Percentiles rank a stretch among this genome's conserved stretches.
phyloP scores from a whole-genome alignment of 2,329 filamentous ascomycete genomes.

The Phoma herbarum region DNA sequence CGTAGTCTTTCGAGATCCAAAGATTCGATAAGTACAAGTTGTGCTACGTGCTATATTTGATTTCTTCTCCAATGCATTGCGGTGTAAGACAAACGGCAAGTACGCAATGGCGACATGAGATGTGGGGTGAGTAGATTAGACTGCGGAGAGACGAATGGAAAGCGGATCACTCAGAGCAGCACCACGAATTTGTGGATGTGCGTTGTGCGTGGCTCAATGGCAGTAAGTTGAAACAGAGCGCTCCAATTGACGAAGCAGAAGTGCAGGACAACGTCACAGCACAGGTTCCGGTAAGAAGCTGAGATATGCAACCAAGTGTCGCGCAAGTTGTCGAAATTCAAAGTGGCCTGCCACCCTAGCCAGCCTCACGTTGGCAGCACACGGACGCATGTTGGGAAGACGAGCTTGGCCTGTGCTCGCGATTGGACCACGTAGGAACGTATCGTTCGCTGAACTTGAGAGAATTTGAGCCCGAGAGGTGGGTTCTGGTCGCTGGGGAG shows the following conservation, averaged over 20 bases:
- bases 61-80: slow-evolving; percentile 43
- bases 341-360: slow-evolving; percentile 44
- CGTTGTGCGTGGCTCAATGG: slow-evolving; percentile 43
- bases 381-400: slow-evolving; percentile 35
- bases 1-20: slow-evolving; percentile 30
- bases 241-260: slow-evolving; percentile 39
- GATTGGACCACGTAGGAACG: slow-evolving; percentile 51
- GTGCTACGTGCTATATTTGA: slow-evolving; percentile 47
- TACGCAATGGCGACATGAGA: slow-evolving; percentile 47
- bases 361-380: slow-evolving; percentile 45
- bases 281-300: slow-evolving; percentile 31
- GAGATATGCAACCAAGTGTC: slow-evolving; percentile 34
- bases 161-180: slow-evolving; percentile 35
- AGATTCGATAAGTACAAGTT: slow-evolving; percentile 36
- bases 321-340: slow-evolving; percentile 36
- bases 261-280: slow-evolving; percentile 47
- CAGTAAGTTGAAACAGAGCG: slow-evolving; percentile 34
- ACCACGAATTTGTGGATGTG: slow-evolving; percentile 38
- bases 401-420: slow-evolving; percentile 37
- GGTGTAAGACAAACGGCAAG: slow-evolving; percentile 38
- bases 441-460: slow-evolving; percentile 40
- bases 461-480: slow-evolving; percentile 41
- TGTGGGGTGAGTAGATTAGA: slow-evolving; percentile 46
- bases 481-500: slow-evolving; percentile 33
- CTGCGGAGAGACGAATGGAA: slow-evolving; percentile 49